These are phyloP conservation scores for Ophiosphaerella herpotricha DNA, from an alignment of 2,329 filamentous ascomycete genomes.

Conservation along the genomic window DNA sequence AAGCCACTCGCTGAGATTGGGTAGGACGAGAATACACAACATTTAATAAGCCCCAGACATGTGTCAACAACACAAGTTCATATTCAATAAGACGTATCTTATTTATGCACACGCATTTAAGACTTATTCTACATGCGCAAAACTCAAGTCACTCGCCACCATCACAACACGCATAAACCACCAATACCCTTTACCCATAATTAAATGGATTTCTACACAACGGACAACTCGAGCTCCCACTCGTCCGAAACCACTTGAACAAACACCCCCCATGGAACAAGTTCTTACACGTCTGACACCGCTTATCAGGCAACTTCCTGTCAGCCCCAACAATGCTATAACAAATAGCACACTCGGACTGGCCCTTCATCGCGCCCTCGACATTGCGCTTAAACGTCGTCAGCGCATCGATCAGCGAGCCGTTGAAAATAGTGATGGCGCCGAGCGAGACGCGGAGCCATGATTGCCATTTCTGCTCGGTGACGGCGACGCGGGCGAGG, in stretches of 20 bases:
- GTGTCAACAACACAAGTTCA: no score
- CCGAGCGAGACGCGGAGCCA: constrained; percentile 90
- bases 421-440: constrained; percentile 92
- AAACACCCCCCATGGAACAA: constrained; percentile 87
- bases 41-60: no score
- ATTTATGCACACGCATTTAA: no score
- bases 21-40: no score
- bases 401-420: constrained; percentile 84
- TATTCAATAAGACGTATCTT: no score
- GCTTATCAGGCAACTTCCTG: constrained; percentile 88
- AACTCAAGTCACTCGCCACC: no score
- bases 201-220: constrained; percentile 88
- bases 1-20: no score
- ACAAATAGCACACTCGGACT: constrained; percentile 95
- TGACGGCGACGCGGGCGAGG: constrained; percentile 81
- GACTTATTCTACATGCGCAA: no score
- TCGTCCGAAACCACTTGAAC: constrained; percentile 96
- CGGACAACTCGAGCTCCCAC: constrained; percentile 88
- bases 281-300: constrained; percentile 90
- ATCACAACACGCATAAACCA: neutral
- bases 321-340: constrained; percentile 92
- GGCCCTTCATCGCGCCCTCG: constrained; percentile 83
- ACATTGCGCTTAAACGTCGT: constrained; percentile 86
- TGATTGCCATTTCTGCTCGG: constrained; percentile 88
- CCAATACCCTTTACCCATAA: constrained; percentile 49